These are phyloP conservation scores for Huntiella savannae DNA, from an alignment of 2,329 filamentous ascomycete genomes.

Conservation along the genomic window DNA sequence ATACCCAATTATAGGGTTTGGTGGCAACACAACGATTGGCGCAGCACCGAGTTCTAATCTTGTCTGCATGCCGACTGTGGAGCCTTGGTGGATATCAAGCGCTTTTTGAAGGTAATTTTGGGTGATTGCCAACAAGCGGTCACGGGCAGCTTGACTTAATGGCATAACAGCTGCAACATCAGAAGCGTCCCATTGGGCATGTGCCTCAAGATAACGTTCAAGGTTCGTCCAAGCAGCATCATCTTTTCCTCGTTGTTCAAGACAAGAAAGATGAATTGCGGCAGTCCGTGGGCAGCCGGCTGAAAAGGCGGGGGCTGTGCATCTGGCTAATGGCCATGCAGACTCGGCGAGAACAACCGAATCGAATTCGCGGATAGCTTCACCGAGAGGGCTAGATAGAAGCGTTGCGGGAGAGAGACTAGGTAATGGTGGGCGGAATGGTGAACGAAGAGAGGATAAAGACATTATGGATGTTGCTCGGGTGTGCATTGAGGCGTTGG, in stretches of 20 bases:
- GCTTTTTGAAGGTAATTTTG: constrained; percentile 53
- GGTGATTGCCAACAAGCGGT: constrained; percentile 53
- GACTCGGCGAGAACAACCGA: constrained; percentile 28
- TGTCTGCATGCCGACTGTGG: not conserved
- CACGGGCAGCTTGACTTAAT: constrained; percentile 32
- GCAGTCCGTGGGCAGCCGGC: constrained; percentile 29
- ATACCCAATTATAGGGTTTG: constrained; percentile 45
- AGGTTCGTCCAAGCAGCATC: constrained; percentile 28
- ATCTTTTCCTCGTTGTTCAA: constrained; percentile 30
- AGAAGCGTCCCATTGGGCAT: constrained; percentile 13
- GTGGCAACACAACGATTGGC: constrained; percentile 36
- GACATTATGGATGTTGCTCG: constrained; percentile 30
- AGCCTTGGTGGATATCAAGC: constrained; percentile 43
- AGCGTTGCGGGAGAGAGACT: constrained; percentile 16
- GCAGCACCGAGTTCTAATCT: not conserved
- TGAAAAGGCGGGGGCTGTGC: constrained; percentile 27
- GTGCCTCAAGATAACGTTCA: constrained; percentile 22
- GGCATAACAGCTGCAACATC: constrained; percentile 25
- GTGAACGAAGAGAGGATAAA: too few species aligned
- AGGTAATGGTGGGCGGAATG: too few species aligned
- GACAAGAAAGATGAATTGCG: constrained; percentile 30
- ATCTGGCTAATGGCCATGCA: constrained; percentile 32
- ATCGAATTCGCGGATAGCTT: constrained; percentile 25
- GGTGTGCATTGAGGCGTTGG: constrained; percentile 26
- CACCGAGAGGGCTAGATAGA: constrained; percentile 12